These are phyloP conservation scores for Dactylellina cionopaga DNA, from an alignment of 2,329 filamentous ascomycete species.

Conservation along the genomic window DNA sequence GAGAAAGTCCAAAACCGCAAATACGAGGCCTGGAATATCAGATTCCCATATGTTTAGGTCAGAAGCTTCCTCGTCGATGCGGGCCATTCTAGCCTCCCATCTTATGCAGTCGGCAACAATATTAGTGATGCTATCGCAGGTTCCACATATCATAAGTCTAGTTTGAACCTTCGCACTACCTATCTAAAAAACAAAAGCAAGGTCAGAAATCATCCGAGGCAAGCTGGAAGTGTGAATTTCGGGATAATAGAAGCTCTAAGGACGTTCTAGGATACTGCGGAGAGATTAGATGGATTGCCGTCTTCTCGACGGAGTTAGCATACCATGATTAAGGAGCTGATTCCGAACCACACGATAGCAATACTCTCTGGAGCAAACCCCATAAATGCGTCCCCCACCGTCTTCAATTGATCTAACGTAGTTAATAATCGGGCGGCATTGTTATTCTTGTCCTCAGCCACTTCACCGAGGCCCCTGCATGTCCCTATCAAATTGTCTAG, in stretches of 20 bases:
- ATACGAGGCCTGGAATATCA: slow-evolving; percentile 26
- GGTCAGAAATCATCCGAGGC: no score
- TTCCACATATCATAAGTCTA: slow-evolving; percentile 34
- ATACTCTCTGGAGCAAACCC: slow-evolving; percentile 41
- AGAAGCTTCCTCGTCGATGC: not conserved
- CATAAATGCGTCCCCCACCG: slow-evolving; percentile 21
- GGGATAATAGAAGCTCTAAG: no score
- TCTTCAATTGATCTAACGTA: slow-evolving; percentile 36
- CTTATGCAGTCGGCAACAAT: slow-evolving; percentile 34
- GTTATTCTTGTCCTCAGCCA: slow-evolving; percentile 17
- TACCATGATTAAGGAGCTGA: slow-evolving; percentile 34
- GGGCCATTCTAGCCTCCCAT: slow-evolving; percentile 29
- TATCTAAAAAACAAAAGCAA: slow-evolving; percentile 2
- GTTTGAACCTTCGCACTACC: slow-evolving; percentile 36
- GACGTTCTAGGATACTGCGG: not conserved
- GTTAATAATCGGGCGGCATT: slow-evolving; percentile 13
- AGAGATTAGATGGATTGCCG: not conserved
- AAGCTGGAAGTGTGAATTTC: no score
- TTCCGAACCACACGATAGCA: slow-evolving; percentile 45
- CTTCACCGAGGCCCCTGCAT: slow-evolving; percentile 6
- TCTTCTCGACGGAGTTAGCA: not conserved
- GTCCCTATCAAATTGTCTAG: not conserved
- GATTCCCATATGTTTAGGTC: slow-evolving; percentile 40
- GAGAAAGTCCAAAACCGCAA: slow-evolving; percentile 28
- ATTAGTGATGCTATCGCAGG: slow-evolving; percentile 37